These are phyloP conservation scores for Lentinula sp. DNA, from an alignment of 768 basidiomycete species.

Conservation along the genomic window DNA sequence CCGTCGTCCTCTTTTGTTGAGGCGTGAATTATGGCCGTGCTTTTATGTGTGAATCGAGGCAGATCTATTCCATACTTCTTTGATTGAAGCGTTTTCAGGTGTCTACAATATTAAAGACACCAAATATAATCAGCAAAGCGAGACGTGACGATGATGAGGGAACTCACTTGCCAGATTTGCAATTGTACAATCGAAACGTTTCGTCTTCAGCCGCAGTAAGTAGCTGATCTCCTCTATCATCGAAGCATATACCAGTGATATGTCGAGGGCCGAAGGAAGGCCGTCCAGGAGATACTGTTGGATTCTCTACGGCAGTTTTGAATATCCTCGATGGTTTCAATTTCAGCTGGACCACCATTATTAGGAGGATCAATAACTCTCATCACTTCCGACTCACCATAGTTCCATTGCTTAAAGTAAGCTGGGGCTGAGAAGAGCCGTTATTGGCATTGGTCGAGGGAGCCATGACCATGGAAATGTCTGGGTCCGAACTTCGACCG, in stretches of 20 bases:
- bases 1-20: constrained; percentile 96
- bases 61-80: constrained; percentile 97
- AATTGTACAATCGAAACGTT: constrained; percentile 83
- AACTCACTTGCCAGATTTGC: constrained; percentile 91
- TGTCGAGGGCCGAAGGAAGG: constrained; percentile 52
- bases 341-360: constrained; percentile 40
- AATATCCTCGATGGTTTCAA: constrained; percentile 90
- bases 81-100: constrained; percentile 73
- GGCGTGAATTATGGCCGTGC: constrained; percentile 77
- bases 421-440: constrained; percentile 20
- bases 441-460: constrained; percentile 31
- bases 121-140: constrained; percentile 10
- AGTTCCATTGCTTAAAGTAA: constrained; percentile 39
- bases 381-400: constrained; percentile 34
- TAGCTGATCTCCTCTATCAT: constrained; percentile 82
- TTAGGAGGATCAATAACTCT: no score
- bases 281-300: constrained; percentile 24
- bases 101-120: constrained; percentile 33
- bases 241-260: constrained; percentile 86
- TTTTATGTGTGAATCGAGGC: constrained; percentile 92
- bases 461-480: constrained; percentile 29
- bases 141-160: constrained; percentile 12
- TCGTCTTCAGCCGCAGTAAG: constrained; percentile 92
- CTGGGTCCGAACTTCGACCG: constrained; percentile 14
- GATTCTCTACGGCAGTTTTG: constrained; percentile 67